Evolutionary conservation across 2,329 filamentous ascomycete species (phyloP).

Genomic region (Penicillium sp.): DNA sequence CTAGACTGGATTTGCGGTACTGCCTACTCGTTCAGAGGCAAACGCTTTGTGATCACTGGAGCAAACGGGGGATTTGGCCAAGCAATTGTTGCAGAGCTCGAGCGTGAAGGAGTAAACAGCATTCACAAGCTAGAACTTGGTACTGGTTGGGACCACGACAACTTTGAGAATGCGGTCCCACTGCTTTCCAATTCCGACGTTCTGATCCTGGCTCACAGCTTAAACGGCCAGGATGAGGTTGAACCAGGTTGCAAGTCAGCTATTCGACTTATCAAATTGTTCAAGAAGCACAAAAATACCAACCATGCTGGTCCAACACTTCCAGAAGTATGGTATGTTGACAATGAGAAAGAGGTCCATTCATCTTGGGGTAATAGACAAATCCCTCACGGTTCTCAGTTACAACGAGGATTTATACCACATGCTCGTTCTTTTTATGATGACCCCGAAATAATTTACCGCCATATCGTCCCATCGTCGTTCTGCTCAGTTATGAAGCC

Average conservation of each 20-base stretch:
- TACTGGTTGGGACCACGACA: neutral
- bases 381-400: neutral
- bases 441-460: neutral
- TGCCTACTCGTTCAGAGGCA: neutral
- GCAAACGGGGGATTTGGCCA: neutral
- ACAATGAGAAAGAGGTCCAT: neutral
- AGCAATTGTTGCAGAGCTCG: neutral
- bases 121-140: neutral
- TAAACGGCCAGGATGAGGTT: neutral
- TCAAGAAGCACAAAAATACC: neutral
- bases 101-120: neutral
- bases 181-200: neutral
- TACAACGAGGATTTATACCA: neutral
- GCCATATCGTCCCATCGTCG: neutral
- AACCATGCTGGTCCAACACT: neutral
- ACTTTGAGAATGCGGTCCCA: neutral
- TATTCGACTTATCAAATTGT: neutral
- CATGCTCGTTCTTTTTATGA: neutral
- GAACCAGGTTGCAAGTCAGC: neutral
- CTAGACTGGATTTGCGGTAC: neutral
- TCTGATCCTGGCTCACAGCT: neutral
- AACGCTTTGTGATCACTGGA: neutral
- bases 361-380: neutral
- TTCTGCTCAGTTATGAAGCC: neutral
- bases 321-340: neutral